Evolutionary conservation across 2,329 filamentous ascomycete species (phyloP).

Genomic region (Dactylellina haptotyla): DNA sequence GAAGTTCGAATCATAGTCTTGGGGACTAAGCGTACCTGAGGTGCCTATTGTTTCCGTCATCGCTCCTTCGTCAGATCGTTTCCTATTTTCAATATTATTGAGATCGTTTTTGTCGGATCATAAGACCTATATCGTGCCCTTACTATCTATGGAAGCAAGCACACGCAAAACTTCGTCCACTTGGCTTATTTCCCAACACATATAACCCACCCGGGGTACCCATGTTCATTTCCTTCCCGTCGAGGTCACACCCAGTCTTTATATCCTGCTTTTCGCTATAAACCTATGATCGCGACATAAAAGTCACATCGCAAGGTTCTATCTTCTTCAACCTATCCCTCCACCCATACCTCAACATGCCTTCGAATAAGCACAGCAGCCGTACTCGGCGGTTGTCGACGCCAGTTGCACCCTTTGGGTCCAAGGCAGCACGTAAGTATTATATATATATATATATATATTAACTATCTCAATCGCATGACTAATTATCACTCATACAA

Average conservation of each 20-base stretch:
- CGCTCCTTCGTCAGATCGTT: not conserved
- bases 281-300: not conserved
- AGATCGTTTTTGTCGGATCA: not conserved
- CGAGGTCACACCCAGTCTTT: not conserved
- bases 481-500: not conserved
- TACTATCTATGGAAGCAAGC: not conserved
- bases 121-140: not conserved
- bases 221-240: not conserved
- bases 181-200: no score
- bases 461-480: no score
- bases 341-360: not conserved
- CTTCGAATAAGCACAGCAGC: not conserved
- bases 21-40: not conserved
- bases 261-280: no score
- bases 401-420: not conserved
- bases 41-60: constrained; percentile 1
- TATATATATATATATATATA: no score
- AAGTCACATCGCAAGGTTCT: not conserved
- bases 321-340: not conserved
- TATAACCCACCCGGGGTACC: not conserved
- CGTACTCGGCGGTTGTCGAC: not conserved
- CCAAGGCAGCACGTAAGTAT: constrained; percentile 11
- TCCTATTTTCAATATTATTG: not conserved
- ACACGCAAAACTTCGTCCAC: no score
- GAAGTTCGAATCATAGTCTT: not conserved